Evolutionary conservation across 164 flowering plant species (phyloP).

Genomic region (Aristolochia contorta): DNA sequence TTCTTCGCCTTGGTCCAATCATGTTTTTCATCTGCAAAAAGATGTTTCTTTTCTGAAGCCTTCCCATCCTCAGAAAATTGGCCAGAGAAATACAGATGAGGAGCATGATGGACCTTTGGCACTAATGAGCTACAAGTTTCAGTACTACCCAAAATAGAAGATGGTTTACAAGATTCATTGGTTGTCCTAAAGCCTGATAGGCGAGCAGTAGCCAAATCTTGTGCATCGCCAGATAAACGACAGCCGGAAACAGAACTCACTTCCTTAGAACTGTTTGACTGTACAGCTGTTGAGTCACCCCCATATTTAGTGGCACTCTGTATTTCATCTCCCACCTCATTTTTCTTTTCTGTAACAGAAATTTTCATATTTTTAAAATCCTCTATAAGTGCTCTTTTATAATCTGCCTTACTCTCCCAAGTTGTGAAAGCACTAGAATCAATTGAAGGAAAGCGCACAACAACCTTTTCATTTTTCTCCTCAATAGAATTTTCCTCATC

Average conservation of each 20-base stretch:
- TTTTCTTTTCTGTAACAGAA: conserved; percentile 1
- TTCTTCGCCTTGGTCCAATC: neutral
- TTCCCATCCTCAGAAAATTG: conserved; percentile 19
- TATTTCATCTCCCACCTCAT: neutral
- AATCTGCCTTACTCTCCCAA: conserved; percentile 5
- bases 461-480: neutral
- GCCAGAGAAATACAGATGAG: conserved; percentile 12
- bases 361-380: conserved; percentile 5
- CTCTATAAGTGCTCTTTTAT: conserved; percentile 8
- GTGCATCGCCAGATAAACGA: conserved; percentile 14
- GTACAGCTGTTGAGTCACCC: neutral
- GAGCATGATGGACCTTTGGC: conserved; percentile 12
- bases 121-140: conserved; percentile 9
- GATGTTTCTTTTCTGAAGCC: no score
- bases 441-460: neutral
- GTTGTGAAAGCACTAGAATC: conserved; percentile 3
- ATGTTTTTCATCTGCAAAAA: conserved; percentile 1
- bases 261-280: neutral
- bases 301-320: neutral
- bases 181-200: conserved; percentile 6
- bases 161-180: conserved; percentile 6
- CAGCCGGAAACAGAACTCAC: neutral
- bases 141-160: conserved; percentile 3
- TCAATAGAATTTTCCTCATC: conserved; percentile 8
- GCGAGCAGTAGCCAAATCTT: conserved; percentile 10